Base-by-base conservation (phyloP, 768 basidiomycete species). In the Rhizopogon vinicolor region DNA sequence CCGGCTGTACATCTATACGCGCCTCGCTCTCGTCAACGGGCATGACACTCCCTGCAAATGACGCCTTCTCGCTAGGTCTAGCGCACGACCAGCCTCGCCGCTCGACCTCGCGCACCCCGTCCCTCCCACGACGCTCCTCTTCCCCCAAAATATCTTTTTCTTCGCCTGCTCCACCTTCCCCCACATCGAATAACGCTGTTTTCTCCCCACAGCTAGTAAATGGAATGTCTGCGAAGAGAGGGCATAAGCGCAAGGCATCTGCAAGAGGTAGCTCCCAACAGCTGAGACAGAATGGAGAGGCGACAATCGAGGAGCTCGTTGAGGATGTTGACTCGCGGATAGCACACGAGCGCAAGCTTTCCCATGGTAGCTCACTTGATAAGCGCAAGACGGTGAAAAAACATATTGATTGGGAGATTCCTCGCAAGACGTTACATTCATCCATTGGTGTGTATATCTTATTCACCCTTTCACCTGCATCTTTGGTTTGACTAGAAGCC, bases 321-420 rank as follows among this genome's bases (percentile, higher is more conserved):
- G 68, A 65, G 35, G 65, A 68, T 18, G 46, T 57, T 8, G 59
- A 65, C 43, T 33, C 54, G 16, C 62, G 53, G 16, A 52, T 62
- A 5, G 53, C 63, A n/a, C 62, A 62, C 25, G 60, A 62, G 52
- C 64, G 54, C 60, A 63, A 56, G 31, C 53, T 43, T 25, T 55
- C 42, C 28, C 60, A 62, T 6, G 62, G 58, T 16, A 56, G 55
- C 39, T 46, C n/a, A 52, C 46, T 3, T n/a, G 49, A 16, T 45
- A 58, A 48, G 48, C 55, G 29, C 57, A 61, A 50, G 61, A 63
- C 46, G 63, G 67, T 44, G 74, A 77, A 60, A 25, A 64, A 62
- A 19, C 39, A 54, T 18, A 77, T 90, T 31, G 89, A 94, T 71
- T 93, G 88, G 86, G 94, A 97, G 71, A 86, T 97, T 49, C 94